Conservation (phyloP, 495 filamentous ascomycete genomes). For the Neurospora sp. region DNA sequence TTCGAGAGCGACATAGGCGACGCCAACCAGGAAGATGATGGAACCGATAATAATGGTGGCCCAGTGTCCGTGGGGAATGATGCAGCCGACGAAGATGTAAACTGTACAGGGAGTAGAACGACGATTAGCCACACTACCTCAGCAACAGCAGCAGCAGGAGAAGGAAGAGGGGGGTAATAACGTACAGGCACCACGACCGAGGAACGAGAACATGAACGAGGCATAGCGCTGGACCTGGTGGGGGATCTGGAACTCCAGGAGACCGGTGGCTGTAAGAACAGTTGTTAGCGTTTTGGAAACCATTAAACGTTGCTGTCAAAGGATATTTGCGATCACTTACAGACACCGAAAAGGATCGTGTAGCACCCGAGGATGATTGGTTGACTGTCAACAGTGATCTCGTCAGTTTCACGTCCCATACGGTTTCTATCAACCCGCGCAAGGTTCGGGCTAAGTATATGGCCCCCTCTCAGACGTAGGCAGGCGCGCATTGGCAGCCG, state of each 20-base stretch:
- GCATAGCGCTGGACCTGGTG: conserved; percentile 88
- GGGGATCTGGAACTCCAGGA: conserved; percentile 90
- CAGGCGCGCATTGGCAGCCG: not conserved
- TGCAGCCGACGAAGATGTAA: conserved; percentile 89
- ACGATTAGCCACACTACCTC: not conserved
- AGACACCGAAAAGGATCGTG: conserved; percentile 79
- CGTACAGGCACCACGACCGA: conserved; percentile 91
- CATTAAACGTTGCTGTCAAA: not conserved
- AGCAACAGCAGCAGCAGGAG: not conserved
- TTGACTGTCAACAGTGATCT: conserved; percentile 31
- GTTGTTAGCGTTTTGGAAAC: not conserved
- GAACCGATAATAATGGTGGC: conserved; percentile 55
- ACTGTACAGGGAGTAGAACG: conserved; percentile 39
- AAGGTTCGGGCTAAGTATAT: not conserved
- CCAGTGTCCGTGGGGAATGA: conserved; percentile 52
- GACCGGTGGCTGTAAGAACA: conserved; percentile 38
- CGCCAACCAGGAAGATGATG: conserved; percentile 63
- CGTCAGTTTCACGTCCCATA: conserved; percentile 1
- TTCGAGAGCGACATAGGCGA: conserved; percentile 75
- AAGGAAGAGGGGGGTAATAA: conserved; percentile 9
- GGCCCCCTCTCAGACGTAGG: not conserved
- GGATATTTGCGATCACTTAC: conserved; percentile 37
- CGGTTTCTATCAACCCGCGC: not conserved
- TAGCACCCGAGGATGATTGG: conserved; percentile 72
- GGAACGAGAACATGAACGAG: conserved; percentile 93